Conservation (phyloP, 768 basidiomycete genomes). For the Suillus paluster region DNA sequence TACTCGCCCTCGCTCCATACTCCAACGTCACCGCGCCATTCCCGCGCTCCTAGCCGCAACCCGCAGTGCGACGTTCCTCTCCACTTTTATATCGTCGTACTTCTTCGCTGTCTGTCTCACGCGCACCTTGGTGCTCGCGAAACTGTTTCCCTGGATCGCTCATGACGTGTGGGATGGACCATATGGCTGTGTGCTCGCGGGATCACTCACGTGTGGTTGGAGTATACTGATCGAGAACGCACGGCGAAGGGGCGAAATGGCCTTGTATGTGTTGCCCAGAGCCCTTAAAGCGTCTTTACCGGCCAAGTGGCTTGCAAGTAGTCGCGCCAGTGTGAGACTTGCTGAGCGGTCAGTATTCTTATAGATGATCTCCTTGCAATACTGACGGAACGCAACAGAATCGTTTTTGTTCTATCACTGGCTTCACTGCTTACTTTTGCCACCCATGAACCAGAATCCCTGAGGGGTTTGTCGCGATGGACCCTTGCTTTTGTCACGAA, state of each 20-base stretch:
- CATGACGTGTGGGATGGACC: slow-evolving; percentile 85
- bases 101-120: slow-evolving; percentile 74
- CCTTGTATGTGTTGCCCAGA: slow-evolving; percentile 75
- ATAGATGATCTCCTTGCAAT: not conserved
- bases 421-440: slow-evolving; percentile 68
- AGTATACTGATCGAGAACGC: slow-evolving; percentile 84
- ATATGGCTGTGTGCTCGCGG: slow-evolving; percentile 65
- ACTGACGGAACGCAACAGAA: slow-evolving; percentile 40
- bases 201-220: slow-evolving; percentile 70
- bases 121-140: slow-evolving; percentile 67
- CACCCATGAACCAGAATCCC: slow-evolving; percentile 60
- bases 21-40: slow-evolving; percentile 47
- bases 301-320: slow-evolving; percentile 52
- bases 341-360: slow-evolving; percentile 56
- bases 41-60: slow-evolving; percentile 51
- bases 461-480: slow-evolving; percentile 79
- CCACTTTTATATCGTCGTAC: slow-evolving; percentile 70
- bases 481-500: slow-evolving; percentile 66
- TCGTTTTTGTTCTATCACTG: slow-evolving; percentile 65
- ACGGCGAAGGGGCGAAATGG: slow-evolving; percentile 74
- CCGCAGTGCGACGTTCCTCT: slow-evolving; percentile 74
- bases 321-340: slow-evolving; percentile 42
- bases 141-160: slow-evolving; percentile 65
- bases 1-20: slow-evolving; percentile 56
- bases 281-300: slow-evolving; percentile 71